Conservation (phyloP, 2,329 filamentous ascomycete species). For the Drechslerella dactyloides region DNA sequence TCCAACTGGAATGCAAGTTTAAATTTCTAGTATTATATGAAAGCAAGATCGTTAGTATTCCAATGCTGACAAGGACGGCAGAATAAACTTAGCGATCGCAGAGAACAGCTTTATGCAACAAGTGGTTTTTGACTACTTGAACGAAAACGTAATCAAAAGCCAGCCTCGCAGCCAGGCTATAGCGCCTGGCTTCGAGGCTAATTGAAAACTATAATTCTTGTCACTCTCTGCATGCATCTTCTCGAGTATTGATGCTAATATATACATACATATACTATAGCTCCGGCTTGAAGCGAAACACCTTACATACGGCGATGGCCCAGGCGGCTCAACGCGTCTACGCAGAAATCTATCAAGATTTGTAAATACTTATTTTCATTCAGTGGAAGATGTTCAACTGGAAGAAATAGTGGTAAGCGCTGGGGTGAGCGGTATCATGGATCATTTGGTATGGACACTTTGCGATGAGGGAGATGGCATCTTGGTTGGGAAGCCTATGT, state of each 20-base stretch:
- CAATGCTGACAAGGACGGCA: no score
- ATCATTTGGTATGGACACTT: slow-evolving; percentile 44
- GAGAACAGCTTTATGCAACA: slow-evolving; percentile 46
- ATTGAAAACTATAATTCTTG: no score
- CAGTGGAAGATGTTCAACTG: slow-evolving; percentile 12
- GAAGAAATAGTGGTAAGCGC: slow-evolving; percentile 43
- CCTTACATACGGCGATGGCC: slow-evolving; percentile 44
- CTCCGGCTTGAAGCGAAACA: slow-evolving; percentile 21
- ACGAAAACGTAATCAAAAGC: slow-evolving; percentile 33
- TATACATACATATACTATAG: slow-evolving; percentile 13
- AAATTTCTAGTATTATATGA: no score
- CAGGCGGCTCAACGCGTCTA: slow-evolving; percentile 30
- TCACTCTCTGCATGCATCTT: background rate
- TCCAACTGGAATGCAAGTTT: slow-evolving; percentile 47
- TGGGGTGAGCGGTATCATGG: slow-evolving; percentile 31
- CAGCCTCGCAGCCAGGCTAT: no score
- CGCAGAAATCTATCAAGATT: slow-evolving; percentile 39
- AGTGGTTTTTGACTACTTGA: slow-evolving; percentile 35
- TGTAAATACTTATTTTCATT: slow-evolving; percentile 39
- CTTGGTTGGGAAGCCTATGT: slow-evolving; percentile 48
- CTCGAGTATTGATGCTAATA: background rate
- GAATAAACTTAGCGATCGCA: slow-evolving; percentile 49
- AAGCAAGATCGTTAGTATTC: no score
- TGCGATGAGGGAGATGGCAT: slow-evolving; percentile 50
- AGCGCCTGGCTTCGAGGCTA: no score